Evolutionary conservation across 2,329 filamentous ascomycete species (phyloP).

Genomic region (Fusarium stilboides): DNA sequence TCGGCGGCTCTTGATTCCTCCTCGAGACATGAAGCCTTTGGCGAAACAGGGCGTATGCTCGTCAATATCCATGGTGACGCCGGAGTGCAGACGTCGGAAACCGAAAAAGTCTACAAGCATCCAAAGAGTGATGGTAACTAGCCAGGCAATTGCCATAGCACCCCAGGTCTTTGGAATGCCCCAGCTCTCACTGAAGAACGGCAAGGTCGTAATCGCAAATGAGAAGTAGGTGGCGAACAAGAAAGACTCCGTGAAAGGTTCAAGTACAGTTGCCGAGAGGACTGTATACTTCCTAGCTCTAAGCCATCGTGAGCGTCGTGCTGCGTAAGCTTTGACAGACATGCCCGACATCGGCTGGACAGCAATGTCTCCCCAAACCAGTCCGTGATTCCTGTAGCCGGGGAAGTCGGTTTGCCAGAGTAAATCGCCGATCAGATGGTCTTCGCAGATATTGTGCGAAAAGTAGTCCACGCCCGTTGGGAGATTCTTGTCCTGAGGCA

Average conservation of each 20-base stretch:
- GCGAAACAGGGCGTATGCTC: conserved; percentile 83
- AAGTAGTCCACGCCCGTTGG: conserved; percentile 89
- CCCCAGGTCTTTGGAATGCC: conserved; percentile 76
- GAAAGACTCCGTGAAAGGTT: conserved; percentile 92
- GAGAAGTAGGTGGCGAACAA: conserved; percentile 86
- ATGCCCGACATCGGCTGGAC: conserved; percentile 91
- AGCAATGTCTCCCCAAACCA: conserved; percentile 88
- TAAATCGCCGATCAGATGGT: conserved; percentile 93
- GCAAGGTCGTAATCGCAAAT: conserved; percentile 82
- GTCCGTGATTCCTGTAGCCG: conserved; percentile 82
- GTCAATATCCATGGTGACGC: conserved; percentile 78
- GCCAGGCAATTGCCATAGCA: conserved; percentile 76
- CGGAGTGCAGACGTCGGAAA: conserved; percentile 82
- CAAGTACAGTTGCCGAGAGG: conserved; percentile 87
- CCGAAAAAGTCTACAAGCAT: conserved; percentile 80
- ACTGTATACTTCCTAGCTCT: conserved; percentile 96
- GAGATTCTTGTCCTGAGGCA: conserved; percentile 59
- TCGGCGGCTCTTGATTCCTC: conserved; percentile 64
- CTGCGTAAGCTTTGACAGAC: conserved; percentile 82
- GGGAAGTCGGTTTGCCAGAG: conserved; percentile 82
- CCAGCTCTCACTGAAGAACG: conserved; percentile 69
- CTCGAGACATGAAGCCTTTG: conserved; percentile 57
- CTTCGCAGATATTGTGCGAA: conserved; percentile 96
- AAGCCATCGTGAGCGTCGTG: conserved; percentile 89
- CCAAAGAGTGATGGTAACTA: conserved; percentile 77